Evolutionary conservation across 2,329 filamentous ascomycete genomes (phyloP), one percentile per base, ranked within the genome.

Genomic region (Aspergillus caelatus): DNA sequence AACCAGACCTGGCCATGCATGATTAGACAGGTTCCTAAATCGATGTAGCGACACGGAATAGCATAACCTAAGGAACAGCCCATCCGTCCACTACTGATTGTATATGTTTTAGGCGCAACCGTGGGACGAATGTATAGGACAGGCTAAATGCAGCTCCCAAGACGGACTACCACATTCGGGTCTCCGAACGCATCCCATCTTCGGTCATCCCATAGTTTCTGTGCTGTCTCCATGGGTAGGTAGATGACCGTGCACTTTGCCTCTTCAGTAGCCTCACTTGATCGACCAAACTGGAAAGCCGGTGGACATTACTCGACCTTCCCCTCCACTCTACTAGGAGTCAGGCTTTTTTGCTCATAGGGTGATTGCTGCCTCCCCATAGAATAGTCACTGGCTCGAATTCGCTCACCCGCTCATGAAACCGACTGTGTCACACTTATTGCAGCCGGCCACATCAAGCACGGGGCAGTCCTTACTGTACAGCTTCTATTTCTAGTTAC

Each of bases 1-100:
- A 41, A 55, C 41, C 39, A 56, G 52, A 45, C 39, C 36, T 28
- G 32, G 43, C 23, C 21, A 14, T 48, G 32, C 36, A 43, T 43
- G 58, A 64, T 58, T 52, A 26, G 36, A 48, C 48, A 52, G 30
- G 48, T 52, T 52, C 48, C 26, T 52, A 16, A 52, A 26, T 50
- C 23, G 23, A 50, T 9, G 9, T 26, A 50, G 19, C 16, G 28
- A 32, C 48, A 52, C n/a, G 48, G 19, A 19, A 52, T 32, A 52
- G 48, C 48, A 52, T 52, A 28, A 32, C 28, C 48, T 19, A 32
- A 11, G 1, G 28, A 30, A 28, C 16, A 32, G 50, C 26, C 57
- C 61, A 63, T 61, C 55, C 62, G 62, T 57, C 56, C 62, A 48
- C 52, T 46, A 56, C 58, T 36, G 36, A 64, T 66, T 66, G 64